Percentiles rank a stretch among this genome's conserved stretches.
These are phyloP conservation scores for Aspergillus pseudoviridinutans DNA, from an alignment of 2,329 filamentous ascomycete species.

Conservation along the genomic window DNA sequence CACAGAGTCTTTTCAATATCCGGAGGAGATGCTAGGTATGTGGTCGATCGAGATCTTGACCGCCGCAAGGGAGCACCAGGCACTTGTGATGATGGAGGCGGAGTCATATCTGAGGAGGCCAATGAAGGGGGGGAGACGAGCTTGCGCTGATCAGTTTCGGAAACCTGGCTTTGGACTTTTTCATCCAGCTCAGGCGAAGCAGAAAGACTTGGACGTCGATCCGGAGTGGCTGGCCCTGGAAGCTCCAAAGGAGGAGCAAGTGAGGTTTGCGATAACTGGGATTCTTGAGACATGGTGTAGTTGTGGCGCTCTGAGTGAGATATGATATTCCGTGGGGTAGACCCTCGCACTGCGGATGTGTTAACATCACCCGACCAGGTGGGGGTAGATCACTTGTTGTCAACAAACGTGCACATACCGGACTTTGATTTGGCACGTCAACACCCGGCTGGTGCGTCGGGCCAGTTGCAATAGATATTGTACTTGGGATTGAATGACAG, in stretches of 20 bases:
- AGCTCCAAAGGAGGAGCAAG: constrained; percentile 39
- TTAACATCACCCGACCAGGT: constrained; percentile 14
- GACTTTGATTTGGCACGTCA: neutral
- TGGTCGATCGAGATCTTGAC: constrained; percentile 38
- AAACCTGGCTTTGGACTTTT: constrained; percentile 28
- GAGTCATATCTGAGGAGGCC: constrained; percentile 54
- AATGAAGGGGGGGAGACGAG: constrained; percentile 42
- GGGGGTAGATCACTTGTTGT: neutral
- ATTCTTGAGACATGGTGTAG: constrained; percentile 31
- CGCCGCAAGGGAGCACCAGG: constrained; percentile 40
- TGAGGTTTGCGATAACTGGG: constrained; percentile 28
- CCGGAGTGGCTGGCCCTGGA: constrained; percentile 32
- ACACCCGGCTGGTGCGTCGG: neutral
- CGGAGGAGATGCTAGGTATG: constrained; percentile 45
- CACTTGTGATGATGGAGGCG: constrained; percentile 60
- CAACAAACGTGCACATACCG: neutral
- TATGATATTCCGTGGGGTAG: constrained; percentile 14
- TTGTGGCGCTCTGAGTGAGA: constrained; percentile 3
- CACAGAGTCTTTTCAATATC: constrained; percentile 42
- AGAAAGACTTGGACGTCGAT: constrained; percentile 29
- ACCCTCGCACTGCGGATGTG: constrained; percentile 19
- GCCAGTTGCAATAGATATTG: constrained; percentile 3
- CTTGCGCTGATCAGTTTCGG: constrained; percentile 29
- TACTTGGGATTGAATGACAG: constrained; percentile 2
- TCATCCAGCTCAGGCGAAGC: constrained; percentile 34